A percentile compares a stretch with the other conserved stretches of the same genome.
These are phyloP conservation scores for Leptographium radiaticola DNA, from an alignment of 2,329 filamentous ascomycete species.

Conservation along the genomic window DNA sequence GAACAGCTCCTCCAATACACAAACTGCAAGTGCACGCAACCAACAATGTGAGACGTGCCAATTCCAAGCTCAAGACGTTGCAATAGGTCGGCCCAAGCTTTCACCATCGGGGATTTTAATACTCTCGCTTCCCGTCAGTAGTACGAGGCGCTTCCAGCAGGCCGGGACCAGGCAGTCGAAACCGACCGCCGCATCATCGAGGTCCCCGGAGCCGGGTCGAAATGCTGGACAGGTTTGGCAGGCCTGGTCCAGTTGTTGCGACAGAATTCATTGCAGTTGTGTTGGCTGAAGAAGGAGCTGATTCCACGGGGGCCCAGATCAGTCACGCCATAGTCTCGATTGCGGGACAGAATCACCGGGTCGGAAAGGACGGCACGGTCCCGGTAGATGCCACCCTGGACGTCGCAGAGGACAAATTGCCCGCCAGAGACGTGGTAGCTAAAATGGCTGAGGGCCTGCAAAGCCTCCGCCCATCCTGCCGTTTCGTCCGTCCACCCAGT, in stretches of 20 bases:
- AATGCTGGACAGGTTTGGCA: neutral
- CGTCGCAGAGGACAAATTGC: slow-evolving; percentile 25
- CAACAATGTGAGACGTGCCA: too few relatives aligned
- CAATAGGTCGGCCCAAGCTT: too few relatives aligned
- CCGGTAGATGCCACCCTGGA: slow-evolving; percentile 27
- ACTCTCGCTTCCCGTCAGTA: too few relatives aligned
- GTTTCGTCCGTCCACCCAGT: slow-evolving; percentile 22
- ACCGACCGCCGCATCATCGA: neutral
- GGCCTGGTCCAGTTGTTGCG: slow-evolving; percentile 14
- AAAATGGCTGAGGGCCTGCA: slow-evolving; percentile 31
- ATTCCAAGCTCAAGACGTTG: too few relatives aligned
- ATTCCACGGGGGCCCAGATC: slow-evolving; percentile 26
- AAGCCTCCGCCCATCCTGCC: slow-evolving; percentile 20
- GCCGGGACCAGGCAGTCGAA: neutral
- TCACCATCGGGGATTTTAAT: too few relatives aligned
- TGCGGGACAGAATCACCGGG: slow-evolving; percentile 26
- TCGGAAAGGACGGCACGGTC: slow-evolving; percentile 24
- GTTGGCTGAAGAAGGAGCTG: slow-evolving; percentile 24
- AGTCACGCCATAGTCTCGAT: slow-evolving; percentile 22
- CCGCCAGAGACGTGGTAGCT: slow-evolving; percentile 26
- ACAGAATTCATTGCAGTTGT: slow-evolving; percentile 22
- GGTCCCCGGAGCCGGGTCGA: neutral
- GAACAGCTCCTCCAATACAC: too few relatives aligned
- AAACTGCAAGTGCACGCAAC: too few relatives aligned
- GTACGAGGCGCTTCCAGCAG: neutral